A percentile compares a stretch with the other conserved stretches of the same genome.
Conservation (phyloP, 441 rosid genomes). For the Rhodomyrtus psidioides region DNA sequence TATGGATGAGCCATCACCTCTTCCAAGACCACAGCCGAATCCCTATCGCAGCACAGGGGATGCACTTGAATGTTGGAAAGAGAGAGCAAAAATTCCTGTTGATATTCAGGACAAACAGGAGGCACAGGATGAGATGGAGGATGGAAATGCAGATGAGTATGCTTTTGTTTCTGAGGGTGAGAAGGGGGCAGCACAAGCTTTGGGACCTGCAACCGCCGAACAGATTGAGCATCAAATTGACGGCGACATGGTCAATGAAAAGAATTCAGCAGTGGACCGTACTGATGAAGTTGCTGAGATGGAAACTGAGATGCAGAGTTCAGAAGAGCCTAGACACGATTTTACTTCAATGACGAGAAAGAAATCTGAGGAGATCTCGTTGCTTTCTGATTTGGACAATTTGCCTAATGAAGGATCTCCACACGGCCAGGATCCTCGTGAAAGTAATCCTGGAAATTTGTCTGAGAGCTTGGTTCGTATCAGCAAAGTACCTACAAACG, state of each 20-base stretch:
- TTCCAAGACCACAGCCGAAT: no score
- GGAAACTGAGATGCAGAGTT: constrained; percentile 40
- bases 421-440: constrained; percentile 19
- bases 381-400: constrained; percentile 27
- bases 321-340: constrained; percentile 34
- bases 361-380: constrained; percentile 34
- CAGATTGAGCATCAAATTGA: constrained; percentile 57
- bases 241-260: constrained; percentile 33
- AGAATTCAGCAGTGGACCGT: constrained; percentile 30
- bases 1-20: no score
- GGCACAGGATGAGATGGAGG: constrained; percentile 51
- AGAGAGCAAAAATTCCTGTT: constrained; percentile 66
- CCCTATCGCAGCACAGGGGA: constrained; percentile 82
- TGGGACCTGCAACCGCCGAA: constrained; percentile 89
- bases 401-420: constrained; percentile 25
- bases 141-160: constrained; percentile 69
- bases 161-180: constrained; percentile 72
- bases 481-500: constrained; percentile 34
- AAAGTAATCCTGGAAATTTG: constrained; percentile 23
- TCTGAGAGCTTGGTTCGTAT: constrained; percentile 53
- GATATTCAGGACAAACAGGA: constrained; percentile 51
- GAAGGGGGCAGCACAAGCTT: constrained; percentile 75
- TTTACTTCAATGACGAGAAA: constrained; percentile 23
- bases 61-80: constrained; percentile 93
- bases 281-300: constrained; percentile 42